Conservation (phyloP, 2,329 filamentous ascomycete genomes). For the Geosmithia putterillii region DNA sequence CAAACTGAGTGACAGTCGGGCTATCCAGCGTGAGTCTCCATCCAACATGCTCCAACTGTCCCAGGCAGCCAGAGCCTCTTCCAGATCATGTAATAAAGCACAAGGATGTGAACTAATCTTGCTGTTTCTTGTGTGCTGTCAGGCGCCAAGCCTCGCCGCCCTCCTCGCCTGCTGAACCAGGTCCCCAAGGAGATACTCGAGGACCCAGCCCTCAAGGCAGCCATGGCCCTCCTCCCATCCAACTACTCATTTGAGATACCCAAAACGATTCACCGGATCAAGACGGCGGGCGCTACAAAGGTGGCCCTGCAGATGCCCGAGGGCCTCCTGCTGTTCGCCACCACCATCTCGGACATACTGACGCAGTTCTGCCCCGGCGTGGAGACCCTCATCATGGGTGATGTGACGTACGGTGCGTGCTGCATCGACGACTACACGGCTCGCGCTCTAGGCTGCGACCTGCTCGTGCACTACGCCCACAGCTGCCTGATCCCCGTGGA, state of each 20-base stretch:
- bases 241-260: slow-evolving; percentile 99
- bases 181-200: slow-evolving; percentile 80
- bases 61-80: background rate
- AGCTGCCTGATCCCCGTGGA: slow-evolving; percentile 93
- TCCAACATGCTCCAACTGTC: slow-evolving; percentile 5
- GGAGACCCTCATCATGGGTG: slow-evolving; percentile 95
- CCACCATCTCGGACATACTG: slow-evolving; percentile 93
- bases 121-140: slow-evolving; percentile 2
- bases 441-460: slow-evolving; percentile 80
- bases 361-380: slow-evolving; percentile 86
- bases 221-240: slow-evolving; percentile 74
- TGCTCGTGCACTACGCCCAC: slow-evolving; percentile 94
- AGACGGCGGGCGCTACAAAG: slow-evolving; percentile 63
- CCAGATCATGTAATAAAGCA: background rate
- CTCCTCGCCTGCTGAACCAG: slow-evolving; percentile 76
- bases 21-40: slow-evolving; percentile 36
- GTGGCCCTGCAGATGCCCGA: slow-evolving; percentile 97
- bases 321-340: slow-evolving; percentile 87
- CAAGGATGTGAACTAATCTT: background rate
- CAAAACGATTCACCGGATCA: slow-evolving; percentile 93
- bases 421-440: slow-evolving; percentile 99
- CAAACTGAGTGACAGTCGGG: slow-evolving; percentile 14
- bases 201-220: slow-evolving; percentile 74
- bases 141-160: slow-evolving; percentile 62
- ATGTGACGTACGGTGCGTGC: slow-evolving; percentile 96